Evolutionary conservation across 352 stramenopile species (phyloP), one percentile per base, ranked within the genome.

Genomic region (Phytophthora tubulina): DNA sequence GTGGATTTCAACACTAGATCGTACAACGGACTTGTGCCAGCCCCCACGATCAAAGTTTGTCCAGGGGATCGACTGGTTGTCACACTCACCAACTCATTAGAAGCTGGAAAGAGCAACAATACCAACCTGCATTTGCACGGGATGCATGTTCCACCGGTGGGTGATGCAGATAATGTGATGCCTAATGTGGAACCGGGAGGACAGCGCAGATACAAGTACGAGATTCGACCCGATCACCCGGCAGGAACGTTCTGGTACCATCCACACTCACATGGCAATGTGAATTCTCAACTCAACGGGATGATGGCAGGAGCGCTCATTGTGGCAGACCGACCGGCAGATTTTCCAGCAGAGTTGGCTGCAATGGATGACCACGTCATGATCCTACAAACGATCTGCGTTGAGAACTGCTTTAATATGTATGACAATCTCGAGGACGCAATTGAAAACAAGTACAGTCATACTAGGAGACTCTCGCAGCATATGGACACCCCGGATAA

Each of bases 241-340:
- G 58, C 82, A 7, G 87, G 87, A 11, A 93, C 87, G 50, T 95
- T 92, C 60, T 95, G 87, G 87, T 95, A 95, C 61, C 87, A 95
- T 58, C 84, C 87, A 14, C 87, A 95, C 69, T 70, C 78, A 36
- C 84, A 92, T 54, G 85, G 85, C n/a, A 79, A 92, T 54, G 75
- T 91, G 32, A 95, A 95, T 59, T 85, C 87, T 31, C 87, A 95
- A 58, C 67, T 95, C 3, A 83, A 82, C 33, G 87, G 87, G 11
- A 81, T 95, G 68, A 90, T 95, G 84, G 85, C 87, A 48, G 87
- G 87, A 2, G 68, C 80, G 30, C 63, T 95, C 7, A 78, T 93
- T 51, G 80, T 95, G 10, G 80, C 75, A 2, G 87, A 95, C 59
- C 84, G 85, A 27, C 79, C 81, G 2, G 67, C 68, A 36, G 79